Evolutionary conservation across 805 yeast species (phyloP).

Genomic region (Suhomyces faveliae): DNA sequence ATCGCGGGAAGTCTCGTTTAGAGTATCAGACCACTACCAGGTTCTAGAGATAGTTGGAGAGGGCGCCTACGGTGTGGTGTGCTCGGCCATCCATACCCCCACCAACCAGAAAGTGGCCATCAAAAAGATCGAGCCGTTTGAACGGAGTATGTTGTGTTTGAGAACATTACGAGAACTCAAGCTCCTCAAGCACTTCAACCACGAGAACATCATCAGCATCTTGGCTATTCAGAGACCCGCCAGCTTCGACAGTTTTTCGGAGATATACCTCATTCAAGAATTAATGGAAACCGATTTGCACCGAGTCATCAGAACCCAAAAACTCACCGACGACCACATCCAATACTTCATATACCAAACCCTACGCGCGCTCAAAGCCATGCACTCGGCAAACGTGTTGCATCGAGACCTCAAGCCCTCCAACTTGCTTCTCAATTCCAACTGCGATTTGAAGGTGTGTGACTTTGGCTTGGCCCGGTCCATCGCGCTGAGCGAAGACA

Average conservation of each 20-base stretch:
- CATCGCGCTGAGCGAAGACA: constrained; percentile 60
- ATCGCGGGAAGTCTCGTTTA: constrained; percentile 53
- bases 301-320: constrained; percentile 77
- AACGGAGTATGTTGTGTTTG: constrained; percentile 81
- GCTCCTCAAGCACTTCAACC: constrained; percentile 83
- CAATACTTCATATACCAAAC: constrained; percentile 94
- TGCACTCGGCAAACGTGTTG: constrained; percentile 91
- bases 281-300: constrained; percentile 87
- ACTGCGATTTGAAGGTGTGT: constrained; percentile 91
- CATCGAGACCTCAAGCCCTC: constrained; percentile 93
- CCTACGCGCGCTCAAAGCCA: constrained; percentile 80
- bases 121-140: constrained; percentile 91
- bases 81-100: constrained; percentile 85
- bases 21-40: constrained; percentile 84
- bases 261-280: constrained; percentile 86
- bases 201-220: constrained; percentile 88
- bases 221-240: constrained; percentile 87
- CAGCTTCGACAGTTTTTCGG: constrained; percentile 71
- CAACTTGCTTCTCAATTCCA: constrained; percentile 79
- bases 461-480: constrained; percentile 89
- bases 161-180: constrained; percentile 89
- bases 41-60: constrained; percentile 85
- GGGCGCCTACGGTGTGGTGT: constrained; percentile 95
- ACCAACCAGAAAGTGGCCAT: constrained; percentile 90
- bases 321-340: constrained; percentile 85